Base-by-base conservation (phyloP, 805 yeast genomes). In the Candida parachauliodes region DNA sequence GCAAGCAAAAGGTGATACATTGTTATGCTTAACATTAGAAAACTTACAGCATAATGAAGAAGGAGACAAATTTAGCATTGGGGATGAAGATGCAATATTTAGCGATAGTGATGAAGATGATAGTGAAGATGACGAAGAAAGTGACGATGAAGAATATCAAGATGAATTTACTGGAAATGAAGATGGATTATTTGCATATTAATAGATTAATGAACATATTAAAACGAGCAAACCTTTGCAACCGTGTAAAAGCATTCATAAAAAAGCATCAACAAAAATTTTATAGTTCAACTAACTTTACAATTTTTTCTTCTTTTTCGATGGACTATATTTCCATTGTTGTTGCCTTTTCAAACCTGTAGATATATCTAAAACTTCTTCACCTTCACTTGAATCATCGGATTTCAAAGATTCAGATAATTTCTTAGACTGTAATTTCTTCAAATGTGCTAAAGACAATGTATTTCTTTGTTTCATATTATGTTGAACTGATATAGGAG, bases 161-260 rank as follows among this genome's bases (percentile, higher is more conserved):
- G 62, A 67, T 30, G 76, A 66, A 20, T 72, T 79, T 41, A 85
- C 77, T 50, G 93, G 81, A 39, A 66, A 67, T 47, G 71, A 70
- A 17, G 77, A 68, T 46, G 77, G 79, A 42, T 54, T 76, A 54
- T 65, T 70, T 58, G 66, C 65, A 41, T 64, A 67, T 46, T 66
- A 53, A 37, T 25, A 32, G 11, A 32, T 21, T 21, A 21, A 21
- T 10, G 16, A 21, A n/a, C 7, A 10, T 8, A n/a, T n/a, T n/a
- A n/a, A n/a, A n/a, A n/a, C n/a, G n/a, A n/a, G n/a, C n/a, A n/a
- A n/a, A n/a, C n/a, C n/a, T n/a, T n/a, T n/a, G n/a, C n/a, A n/a
- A n/a, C n/a, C n/a, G n/a, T n/a, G n/a, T n/a, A n/a, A n/a, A n/a
- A n/a, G n/a, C n/a, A n/a, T n/a, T n/a, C n/a, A n/a, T n/a, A n/a